These are phyloP conservation scores for Vigna mungo DNA, from an alignment of 306 rosid species.

Conservation along the genomic window DNA sequence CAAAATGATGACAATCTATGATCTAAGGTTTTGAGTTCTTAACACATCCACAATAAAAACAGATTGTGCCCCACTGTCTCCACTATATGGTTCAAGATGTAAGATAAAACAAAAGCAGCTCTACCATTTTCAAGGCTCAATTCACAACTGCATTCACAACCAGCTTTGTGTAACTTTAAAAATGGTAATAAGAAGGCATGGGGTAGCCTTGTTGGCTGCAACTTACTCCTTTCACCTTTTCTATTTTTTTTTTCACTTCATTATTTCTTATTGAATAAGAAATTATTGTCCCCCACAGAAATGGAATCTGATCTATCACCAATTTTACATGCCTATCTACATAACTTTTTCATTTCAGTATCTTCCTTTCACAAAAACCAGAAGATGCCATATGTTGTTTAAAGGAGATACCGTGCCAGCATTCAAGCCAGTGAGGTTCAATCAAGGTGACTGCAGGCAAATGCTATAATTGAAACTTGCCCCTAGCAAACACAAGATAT, in stretches of 20 bases:
- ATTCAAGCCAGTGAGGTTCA: slow-evolving; percentile 54
- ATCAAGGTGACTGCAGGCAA: slow-evolving; percentile 48
- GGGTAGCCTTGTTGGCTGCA: slow-evolving; percentile 36
- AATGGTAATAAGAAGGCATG: slow-evolving; percentile 21
- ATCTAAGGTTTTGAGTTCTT: slow-evolving; percentile 26
- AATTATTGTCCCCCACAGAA: slow-evolving; percentile 45
- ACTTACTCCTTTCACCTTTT: slow-evolving; percentile 17
- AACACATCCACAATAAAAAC: slow-evolving; percentile 29
- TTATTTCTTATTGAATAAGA: slow-evolving; percentile 32
- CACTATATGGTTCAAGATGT: slow-evolving; percentile 37
- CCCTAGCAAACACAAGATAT: slow-evolving; percentile 37
- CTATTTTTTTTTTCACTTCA: slow-evolving; percentile 15
- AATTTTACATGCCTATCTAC: slow-evolving; percentile 42
- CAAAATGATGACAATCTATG: slow-evolving; percentile 37
- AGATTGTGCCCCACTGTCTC: slow-evolving; percentile 43
- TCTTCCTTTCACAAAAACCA: slow-evolving; percentile 45
- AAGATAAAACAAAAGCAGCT: slow-evolving; percentile 35
- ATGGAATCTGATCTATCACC: slow-evolving; percentile 46
- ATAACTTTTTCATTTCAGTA: slow-evolving; percentile 26
- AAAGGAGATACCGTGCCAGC: slow-evolving; percentile 59
- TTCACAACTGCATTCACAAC: slow-evolving; percentile 11
- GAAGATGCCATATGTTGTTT: slow-evolving; percentile 58
- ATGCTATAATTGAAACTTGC: slow-evolving; percentile 43
- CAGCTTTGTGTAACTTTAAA: slow-evolving; percentile 30
- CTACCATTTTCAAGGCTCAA: slow-evolving; percentile 28